A percentile compares a stretch with the other conserved stretches of the same genome.
phyloP scores from a whole-genome alignment of 2,329 filamentous ascomycete genomes.

The Trichoderma brevicompactum region DNA sequence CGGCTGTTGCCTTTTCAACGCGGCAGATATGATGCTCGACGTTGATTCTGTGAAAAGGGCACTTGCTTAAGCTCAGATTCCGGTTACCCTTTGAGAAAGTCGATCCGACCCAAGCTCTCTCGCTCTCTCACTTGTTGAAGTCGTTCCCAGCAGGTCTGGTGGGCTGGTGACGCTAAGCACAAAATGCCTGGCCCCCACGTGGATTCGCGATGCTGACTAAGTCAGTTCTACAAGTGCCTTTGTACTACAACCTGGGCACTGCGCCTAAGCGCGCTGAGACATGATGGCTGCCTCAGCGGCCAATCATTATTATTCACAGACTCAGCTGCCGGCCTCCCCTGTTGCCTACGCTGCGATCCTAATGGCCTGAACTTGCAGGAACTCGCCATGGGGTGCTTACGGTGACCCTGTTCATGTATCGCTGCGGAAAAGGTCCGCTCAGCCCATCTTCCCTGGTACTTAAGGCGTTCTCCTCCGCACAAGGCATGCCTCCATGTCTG shows the following conservation, averaged over 20 bases:
- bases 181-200: slow-evolving; percentile 37
- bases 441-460: slow-evolving; percentile 36
- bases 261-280: slow-evolving; percentile 24
- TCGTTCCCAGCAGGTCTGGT: slow-evolving; percentile 7
- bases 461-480: slow-evolving; percentile 35
- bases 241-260: neutral
- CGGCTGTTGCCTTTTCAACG: neutral
- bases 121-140: slow-evolving; percentile 6
- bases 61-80: neutral
- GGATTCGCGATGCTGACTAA: slow-evolving; percentile 46
- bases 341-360: slow-evolving; percentile 14
- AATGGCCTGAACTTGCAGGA: slow-evolving; percentile 9
- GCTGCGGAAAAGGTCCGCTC: slow-evolving; percentile 22
- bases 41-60: neutral
- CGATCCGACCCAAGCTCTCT: neutral
- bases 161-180: slow-evolving; percentile 11
- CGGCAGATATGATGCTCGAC: too few relatives aligned
- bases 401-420: neutral
- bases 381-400: slow-evolving; percentile 32
- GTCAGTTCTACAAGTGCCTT: neutral
- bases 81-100: neutral
- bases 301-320: slow-evolving; percentile 22
- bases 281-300: slow-evolving; percentile 26
- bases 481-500: slow-evolving; percentile 14
- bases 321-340: slow-evolving; percentile 17